Base-by-base conservation (phyloP, 129 eudicot genomes). In the Pseudognaphalium luteoalbum region DNA sequence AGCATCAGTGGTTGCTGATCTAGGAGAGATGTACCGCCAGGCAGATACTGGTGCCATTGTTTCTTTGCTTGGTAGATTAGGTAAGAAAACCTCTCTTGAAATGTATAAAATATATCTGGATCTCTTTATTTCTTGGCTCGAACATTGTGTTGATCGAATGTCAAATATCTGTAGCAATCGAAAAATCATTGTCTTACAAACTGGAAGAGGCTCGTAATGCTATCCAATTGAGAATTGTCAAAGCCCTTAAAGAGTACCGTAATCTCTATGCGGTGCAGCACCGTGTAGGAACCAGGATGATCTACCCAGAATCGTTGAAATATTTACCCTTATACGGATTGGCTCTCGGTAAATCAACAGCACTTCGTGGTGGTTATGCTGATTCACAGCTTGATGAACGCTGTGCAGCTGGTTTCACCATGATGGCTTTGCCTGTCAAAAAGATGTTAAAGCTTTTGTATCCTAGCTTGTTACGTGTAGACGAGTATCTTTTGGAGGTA, bases 401-500 rank as follows among this genome's bases (percentile, higher is more conserved):
- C 20, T 90, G 98, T 85, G 96, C 94, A 64, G 94, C 87, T 34
- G 98, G 96, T 59, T 87, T 78, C 72, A 92, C 98, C 82, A 85
- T 92, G 90, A 92, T 92, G 98, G 89, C 98, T 76, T 90, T 92
- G 56, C 98, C 96, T 39, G 98, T 90, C 42, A 86, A 86, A 73
- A 86, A 73, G 66, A 72, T 92, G 82, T 81, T 92, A 76, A 90
- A 90, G 78, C 86, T 90, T 81, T 75, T 92, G 61, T 92, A 92
- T 77, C 98, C 98, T 58, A 86, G 76, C 70, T 59, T 92, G 74
- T 73, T 85, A 62, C 92, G 96, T 29, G 73, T 90, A 17, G 98
- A 92, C 81, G 94, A 88, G 76, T 78, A 58, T 76, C 92, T 92
- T 41, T 11, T 80, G 28, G 86, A 84, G 82, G 98, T 92, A 88